Conservation (phyloP, 2,329 filamentous ascomycete genomes). For the Kalaharituber pfeilii region DNA sequence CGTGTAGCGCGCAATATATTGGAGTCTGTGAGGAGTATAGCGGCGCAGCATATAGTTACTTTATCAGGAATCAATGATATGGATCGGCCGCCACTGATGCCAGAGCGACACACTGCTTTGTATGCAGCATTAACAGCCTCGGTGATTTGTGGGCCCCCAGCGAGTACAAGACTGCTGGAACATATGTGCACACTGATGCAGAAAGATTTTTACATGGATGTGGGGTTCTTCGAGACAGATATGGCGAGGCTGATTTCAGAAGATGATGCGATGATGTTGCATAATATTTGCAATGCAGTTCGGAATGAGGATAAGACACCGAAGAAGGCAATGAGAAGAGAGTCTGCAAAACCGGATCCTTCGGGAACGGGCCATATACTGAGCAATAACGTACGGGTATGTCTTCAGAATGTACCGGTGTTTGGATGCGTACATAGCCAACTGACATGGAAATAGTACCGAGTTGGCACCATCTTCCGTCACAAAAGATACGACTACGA, state of each 20-base stretch:
- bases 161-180: slow-evolving; percentile 24
- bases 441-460: slow-evolving; percentile 37
- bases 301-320: slow-evolving; percentile 39
- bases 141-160: slow-evolving; percentile 24
- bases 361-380: no score
- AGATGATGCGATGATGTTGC: slow-evolving; percentile 29
- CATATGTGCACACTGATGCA: slow-evolving; percentile 27
- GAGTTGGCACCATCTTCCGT: slow-evolving; percentile 66
- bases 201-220: slow-evolving; percentile 27
- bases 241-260: slow-evolving; percentile 23
- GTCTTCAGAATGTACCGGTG: no score
- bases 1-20: slow-evolving; percentile 69
- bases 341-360: no score
- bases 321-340: slow-evolving; percentile 24
- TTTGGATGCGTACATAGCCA: no score
- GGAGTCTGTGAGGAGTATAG: slow-evolving; percentile 43
- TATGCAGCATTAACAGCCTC: slow-evolving; percentile 29
- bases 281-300: slow-evolving; percentile 38
- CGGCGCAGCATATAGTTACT: slow-evolving; percentile 24
- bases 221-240: slow-evolving; percentile 26
- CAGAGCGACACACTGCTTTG: slow-evolving; percentile 27
- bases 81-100: slow-evolving; percentile 23
- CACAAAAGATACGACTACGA: slow-evolving; percentile 66
- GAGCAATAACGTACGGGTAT: no score
- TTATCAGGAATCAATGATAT: slow-evolving; percentile 20